Conservation (phyloP, 2,329 filamentous ascomycete genomes). For the Magnaporthales sp. region DNA sequence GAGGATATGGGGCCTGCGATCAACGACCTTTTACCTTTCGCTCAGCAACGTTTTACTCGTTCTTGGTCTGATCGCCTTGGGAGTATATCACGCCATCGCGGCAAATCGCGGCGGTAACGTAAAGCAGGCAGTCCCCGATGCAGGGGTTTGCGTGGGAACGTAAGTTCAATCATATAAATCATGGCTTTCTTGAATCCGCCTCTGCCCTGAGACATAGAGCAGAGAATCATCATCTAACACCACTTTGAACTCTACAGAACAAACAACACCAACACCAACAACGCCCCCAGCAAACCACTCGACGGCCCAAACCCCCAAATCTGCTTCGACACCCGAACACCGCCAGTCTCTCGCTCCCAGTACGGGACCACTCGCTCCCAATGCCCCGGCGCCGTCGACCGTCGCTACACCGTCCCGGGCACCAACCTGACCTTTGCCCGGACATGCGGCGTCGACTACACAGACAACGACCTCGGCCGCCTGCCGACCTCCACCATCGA, state of each 20-base stretch:
- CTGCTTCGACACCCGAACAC: constrained; percentile 8
- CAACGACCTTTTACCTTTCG: not conserved
- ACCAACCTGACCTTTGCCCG: constrained; percentile 12
- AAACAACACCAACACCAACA: not conserved
- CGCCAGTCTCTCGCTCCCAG: not conserved
- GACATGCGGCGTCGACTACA: constrained; percentile 13
- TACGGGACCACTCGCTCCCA: not conserved
- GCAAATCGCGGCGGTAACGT: not conserved
- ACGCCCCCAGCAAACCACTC: not conserved
- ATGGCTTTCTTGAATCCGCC: not conserved
- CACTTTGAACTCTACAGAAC: not conserved
- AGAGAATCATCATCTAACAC: not conserved
- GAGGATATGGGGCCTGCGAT: not conserved
- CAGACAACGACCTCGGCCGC: constrained; percentile 11
- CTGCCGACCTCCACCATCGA: constrained; percentile 14
- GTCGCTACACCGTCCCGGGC: constrained; percentile 12
- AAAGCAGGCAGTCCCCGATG: not conserved
- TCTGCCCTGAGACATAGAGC: not conserved
- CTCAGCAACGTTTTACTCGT: not conserved
- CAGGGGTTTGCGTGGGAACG: not conserved
- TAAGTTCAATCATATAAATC: not conserved
- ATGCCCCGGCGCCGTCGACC: constrained; percentile 4
- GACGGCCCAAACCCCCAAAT: constrained; percentile 1
- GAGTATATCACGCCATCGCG: not conserved
- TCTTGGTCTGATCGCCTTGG: not conserved